Conservation (phyloP, 176 grass and related monocot genomes). For the Bromus sterilis region DNA sequence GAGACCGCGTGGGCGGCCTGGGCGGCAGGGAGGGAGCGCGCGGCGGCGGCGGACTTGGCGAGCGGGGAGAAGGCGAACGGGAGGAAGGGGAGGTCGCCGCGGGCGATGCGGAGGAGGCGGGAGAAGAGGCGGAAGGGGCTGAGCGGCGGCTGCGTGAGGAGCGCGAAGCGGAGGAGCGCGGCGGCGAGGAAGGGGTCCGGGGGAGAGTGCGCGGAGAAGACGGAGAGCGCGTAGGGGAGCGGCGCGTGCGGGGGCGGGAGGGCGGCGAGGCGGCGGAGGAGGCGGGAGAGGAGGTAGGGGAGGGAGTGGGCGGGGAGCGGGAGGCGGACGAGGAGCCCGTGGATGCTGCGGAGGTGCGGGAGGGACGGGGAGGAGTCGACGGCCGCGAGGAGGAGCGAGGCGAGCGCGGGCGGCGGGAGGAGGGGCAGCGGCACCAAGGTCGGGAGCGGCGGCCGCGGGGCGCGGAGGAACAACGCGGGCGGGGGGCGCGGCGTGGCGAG, state of each 20-base stretch:
- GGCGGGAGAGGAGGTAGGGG: constrained; percentile 37
- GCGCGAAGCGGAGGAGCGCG: constrained; percentile 36
- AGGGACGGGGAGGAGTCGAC: constrained; percentile 21
- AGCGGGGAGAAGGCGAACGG: constrained; percentile 46
- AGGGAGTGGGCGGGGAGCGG: not conserved
- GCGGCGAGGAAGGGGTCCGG: constrained; percentile 44
- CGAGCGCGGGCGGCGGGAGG: constrained; percentile 26
- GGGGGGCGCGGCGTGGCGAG: not conserved
- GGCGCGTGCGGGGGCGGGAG: constrained; percentile 18
- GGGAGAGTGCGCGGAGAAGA: constrained; percentile 17
- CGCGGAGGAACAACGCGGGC: not conserved
- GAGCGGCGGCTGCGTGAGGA: constrained; percentile 21
- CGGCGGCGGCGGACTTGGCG: constrained; percentile 31
- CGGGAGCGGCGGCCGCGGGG: not conserved
- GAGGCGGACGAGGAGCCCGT: constrained; percentile 37
- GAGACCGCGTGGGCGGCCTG: constrained; percentile 17
- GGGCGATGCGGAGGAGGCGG: not conserved
- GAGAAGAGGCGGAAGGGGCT: constrained; percentile 47
- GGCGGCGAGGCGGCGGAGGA: constrained; percentile 38
- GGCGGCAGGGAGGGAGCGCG: constrained; percentile 12
- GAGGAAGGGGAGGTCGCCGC: constrained; percentile 41
- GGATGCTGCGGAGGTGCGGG: constrained; percentile 38
- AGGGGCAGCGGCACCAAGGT: constrained; percentile 23
- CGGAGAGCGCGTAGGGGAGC: constrained; percentile 35
- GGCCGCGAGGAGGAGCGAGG: constrained; percentile 29